Base-by-base conservation (phyloP, 1,139 yeast species). In the Sugiyamaella pinicola region DNA sequence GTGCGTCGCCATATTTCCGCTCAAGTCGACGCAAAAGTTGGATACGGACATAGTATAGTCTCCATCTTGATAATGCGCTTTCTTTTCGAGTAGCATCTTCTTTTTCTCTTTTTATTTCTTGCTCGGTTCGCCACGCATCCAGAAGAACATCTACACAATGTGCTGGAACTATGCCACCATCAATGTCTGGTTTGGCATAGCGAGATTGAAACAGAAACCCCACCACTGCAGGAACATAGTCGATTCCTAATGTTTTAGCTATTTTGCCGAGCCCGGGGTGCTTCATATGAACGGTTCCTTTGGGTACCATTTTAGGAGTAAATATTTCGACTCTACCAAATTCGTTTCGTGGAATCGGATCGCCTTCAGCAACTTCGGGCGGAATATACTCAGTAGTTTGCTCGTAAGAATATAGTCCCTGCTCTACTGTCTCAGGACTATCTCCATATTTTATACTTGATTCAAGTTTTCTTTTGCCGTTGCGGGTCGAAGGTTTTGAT, bases 261-360 rank as follows among this genome's bases (percentile, higher is more conserved):
- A 95, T 89, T 53, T 72, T 75, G 45, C 79, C 82, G 0, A 84
- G 78, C 58, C 76, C 67, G 44, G 77, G 78, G 57, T 79, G 72
- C 2, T 78, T 69, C 4, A 85, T 70, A 52, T 85, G 75, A 26
- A 71, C 76, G 6, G 87, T 87, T 26, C 86, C 85, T 26, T 74
- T 77, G 0, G 96, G 96, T 5, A 87, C 70, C 96, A 87, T 87
- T 46, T 81, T 74, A 0, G 83, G 78, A 0, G 77, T 77, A 67
- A 84, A 87, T 1, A 86, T 72, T 64, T 87, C 96, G 49, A 87
- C 79, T 60, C 87, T 87, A 0, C 93, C 95, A 67, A 73, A 87
- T 0, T 82, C 81, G 67, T 87, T 87, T 58, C 80, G 84, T 1
- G 83, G 80, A 4, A 87, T 77, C 8, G 40, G 40, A 26, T 72